Evolutionary conservation across 2,329 filamentous ascomycete genomes (phyloP), one percentile per base, ranked within the genome.

Genomic region (Didymellaceae sp.): DNA sequence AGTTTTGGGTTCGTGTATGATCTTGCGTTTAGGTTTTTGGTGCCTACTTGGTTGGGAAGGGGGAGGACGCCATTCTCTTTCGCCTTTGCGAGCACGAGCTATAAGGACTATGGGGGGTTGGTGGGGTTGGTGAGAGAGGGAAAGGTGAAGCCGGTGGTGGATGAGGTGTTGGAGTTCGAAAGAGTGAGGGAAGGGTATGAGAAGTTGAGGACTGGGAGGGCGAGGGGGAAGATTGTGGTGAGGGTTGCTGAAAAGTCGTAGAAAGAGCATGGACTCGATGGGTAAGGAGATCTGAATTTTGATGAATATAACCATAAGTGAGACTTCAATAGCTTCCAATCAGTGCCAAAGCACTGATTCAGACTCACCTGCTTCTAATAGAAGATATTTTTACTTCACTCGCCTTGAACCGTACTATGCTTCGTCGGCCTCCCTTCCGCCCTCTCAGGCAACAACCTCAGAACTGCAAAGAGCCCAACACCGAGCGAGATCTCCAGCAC

Each of bases 201-300:
- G 63, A 82, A 77, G 62, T 61, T 87, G 55, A 83, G 79, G 66
- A 78, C 72, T 0, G 80, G 80, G 0, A 76, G 78, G 22, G 75
- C 79, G 1, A 78, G 68, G 48, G 85, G 85, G 0, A 88, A 87
- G 70, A 69, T 87, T 48, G 75, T 87, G 5, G 61, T 76, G 3
- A 49, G 22, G 30, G 37, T 58, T 1, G 6, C 13, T 8, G 24
- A 13, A 1, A 28, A 39, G 10, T 39, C 24, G 14, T 51, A 25
- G 37, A 13, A 4, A 13, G 20, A 7, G 24, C 1, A 3, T 5
- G 6, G 14, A 10, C 17, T 16, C 20, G 13, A 26, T 14, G 2
- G 8, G 6, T 13, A 8, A 9, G 26, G 10, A 28, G 26, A 13
- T 6, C 11, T 13, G 5, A 28, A 13, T 8, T n/a, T n/a, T n/a